Evolutionary conservation across 306 rosid genomes (phyloP), one percentile per base, ranked within the genome.

Genomic region (Vigna reflexopilosa): DNA sequence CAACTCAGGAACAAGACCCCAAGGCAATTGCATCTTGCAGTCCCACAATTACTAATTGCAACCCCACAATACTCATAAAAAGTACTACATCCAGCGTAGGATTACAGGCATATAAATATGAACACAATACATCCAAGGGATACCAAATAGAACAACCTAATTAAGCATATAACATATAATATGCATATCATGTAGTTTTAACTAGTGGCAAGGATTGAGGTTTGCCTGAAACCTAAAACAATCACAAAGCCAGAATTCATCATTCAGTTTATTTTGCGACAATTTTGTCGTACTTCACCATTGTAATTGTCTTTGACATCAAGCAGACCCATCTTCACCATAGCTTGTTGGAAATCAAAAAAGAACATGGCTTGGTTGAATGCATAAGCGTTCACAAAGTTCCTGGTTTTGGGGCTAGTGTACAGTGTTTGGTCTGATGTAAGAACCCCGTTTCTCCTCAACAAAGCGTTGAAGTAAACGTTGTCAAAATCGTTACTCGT

Each of bases 281-380:
- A 95, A 73, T 87, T 75, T 42, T 55, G 26, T 75, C 98, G 66
- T 0, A 95, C 93, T 88, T 93, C 90, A 8, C 98, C 97, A 1
- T 80, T 78, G 30, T 82, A 81, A 7, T 77, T 86, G 12, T 84
- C 81, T 82, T 95, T 93, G 38, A 90, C 86, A 62, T 88, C 91
- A 20, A 95, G 91, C 22, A 30, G 8, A 5, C 98, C 79, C 99
- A 95, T 93, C 77, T 93, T 95, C 17, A 87, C 83, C 90, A 91
- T 86, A 0, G 99, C 96, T 58, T 57, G 89, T 32, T 90, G 98
- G 64, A 95, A 95, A 81, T 90, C 90, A 15, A 84, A 54, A 91
- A 93, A 95, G 89, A 95, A 95, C 90, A 87, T 79, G 45, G 93
- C 97, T 55, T 86, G 81, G 86, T 93, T 92, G 63, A 88, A 20